phyloP scores from a whole-genome alignment of 1,139 yeast genomes.

The Yamadazyma triangularis region DNA sequence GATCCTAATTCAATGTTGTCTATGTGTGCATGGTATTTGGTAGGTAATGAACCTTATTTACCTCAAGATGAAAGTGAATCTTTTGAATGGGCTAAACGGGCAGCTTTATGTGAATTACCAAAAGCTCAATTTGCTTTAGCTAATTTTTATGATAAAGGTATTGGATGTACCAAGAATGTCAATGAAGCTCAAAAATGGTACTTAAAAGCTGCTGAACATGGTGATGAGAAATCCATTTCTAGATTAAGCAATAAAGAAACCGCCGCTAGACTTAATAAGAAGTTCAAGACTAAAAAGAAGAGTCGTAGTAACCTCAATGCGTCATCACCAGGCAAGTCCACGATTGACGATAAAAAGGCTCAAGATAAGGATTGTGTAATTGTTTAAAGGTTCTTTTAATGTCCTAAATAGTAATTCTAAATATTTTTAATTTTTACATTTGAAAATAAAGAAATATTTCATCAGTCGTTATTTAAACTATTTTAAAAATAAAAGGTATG shows the following conservation, averaged over 20 bases:
- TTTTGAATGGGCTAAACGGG: conserved; percentile 88
- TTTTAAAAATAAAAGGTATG: too few species aligned
- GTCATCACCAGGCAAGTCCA: too few species aligned
- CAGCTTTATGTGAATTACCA: conserved; percentile 69
- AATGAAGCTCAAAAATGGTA: conserved; percentile 72
- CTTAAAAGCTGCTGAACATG: conserved; percentile 65
- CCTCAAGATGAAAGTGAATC: conserved; percentile 82
- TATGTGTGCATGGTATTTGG: conserved; percentile 93
- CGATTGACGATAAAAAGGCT: conserved; percentile 12
- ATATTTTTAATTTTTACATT: too few species aligned
- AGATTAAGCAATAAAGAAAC: conserved; percentile 32
- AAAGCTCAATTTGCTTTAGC: conserved; percentile 89
- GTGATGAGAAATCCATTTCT: conserved; percentile 60
- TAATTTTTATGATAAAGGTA: conserved; percentile 80
- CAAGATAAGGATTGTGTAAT: conserved; percentile 45
- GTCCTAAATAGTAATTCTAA: too few species aligned
- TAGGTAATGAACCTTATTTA: conserved; percentile 81
- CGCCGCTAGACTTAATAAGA: conserved; percentile 27
- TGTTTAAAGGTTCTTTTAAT: too few species aligned
- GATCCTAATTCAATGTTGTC: conserved; percentile 90
- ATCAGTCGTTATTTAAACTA: too few species aligned
- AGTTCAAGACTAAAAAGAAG: conserved; percentile 21
- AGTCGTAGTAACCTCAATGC: conserved; percentile 1
- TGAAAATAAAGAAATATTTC: too few species aligned
- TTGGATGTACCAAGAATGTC: conserved; percentile 67